phyloP scores from a whole-genome alignment of 176 grass and related monocot genomes.

The Carex littledalei region DNA sequence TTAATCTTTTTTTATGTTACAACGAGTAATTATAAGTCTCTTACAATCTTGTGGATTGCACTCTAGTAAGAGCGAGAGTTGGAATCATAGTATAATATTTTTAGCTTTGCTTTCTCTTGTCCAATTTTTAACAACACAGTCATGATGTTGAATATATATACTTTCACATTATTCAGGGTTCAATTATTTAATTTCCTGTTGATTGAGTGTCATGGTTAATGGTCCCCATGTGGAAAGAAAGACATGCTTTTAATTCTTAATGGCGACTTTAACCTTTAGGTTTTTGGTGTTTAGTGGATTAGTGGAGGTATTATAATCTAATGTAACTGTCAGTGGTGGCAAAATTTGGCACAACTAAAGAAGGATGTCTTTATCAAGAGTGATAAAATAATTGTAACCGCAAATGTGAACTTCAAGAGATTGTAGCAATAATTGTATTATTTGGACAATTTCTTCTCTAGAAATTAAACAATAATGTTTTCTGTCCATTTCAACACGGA shows the following conservation, averaged over 20 bases:
- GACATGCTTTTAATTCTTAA: conserved; percentile 9
- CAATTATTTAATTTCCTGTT: neutral
- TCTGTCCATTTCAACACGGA: neutral
- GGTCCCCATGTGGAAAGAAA: conserved; percentile 26
- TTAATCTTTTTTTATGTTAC: neutral
- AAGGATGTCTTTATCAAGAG: neutral
- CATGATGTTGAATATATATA: neutral
- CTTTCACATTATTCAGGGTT: neutral
- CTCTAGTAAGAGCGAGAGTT: neutral
- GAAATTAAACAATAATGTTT: neutral
- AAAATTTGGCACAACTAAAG: conserved; percentile 22
- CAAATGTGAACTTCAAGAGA: neutral
- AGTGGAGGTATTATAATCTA: neutral
- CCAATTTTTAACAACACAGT: neutral
- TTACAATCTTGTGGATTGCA: no score
- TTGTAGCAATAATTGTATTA: neutral
- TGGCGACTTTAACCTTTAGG: conserved; percentile 7
- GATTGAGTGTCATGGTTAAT: conserved; percentile 15
- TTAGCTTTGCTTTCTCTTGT: neutral
- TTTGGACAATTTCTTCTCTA: neutral
- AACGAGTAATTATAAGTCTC: neutral
- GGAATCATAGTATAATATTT: neutral
- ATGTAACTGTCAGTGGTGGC: conserved; percentile 23
- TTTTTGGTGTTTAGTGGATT: conserved; percentile 15
- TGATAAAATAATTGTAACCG: neutral